Evolutionary conservation across 2,329 filamentous ascomycete genomes (phyloP).

Genomic region (Fusarium euwallaceae): DNA sequence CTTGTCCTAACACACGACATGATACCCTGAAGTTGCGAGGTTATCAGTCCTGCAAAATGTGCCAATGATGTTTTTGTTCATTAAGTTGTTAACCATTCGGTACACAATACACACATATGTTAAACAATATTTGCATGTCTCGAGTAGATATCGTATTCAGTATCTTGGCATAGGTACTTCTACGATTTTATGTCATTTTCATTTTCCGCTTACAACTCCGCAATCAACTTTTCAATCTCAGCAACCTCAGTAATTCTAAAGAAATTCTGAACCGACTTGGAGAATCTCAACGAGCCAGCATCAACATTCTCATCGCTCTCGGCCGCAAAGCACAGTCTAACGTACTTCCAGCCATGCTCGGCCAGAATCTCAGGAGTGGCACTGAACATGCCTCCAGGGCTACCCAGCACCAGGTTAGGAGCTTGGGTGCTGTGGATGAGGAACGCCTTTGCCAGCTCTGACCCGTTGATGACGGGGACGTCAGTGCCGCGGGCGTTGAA

Average conservation of each 20-base stretch:
- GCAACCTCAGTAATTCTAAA: slow-evolving; percentile 79
- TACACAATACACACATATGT: neutral
- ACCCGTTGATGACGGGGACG: slow-evolving; percentile 62
- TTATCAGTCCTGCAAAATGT: neutral
- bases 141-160: neutral
- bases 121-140: neutral
- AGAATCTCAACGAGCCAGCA: slow-evolving; percentile 72
- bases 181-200: neutral
- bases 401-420: slow-evolving; percentile 77
- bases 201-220: slow-evolving; percentile 45
- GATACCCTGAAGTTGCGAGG: neutral
- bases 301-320: slow-evolving; percentile 79
- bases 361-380: slow-evolving; percentile 71
- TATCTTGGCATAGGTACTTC: neutral
- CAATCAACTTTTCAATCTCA: slow-evolving; percentile 74
- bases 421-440: slow-evolving; percentile 79
- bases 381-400: slow-evolving; percentile 81
- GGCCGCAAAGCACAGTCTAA: slow-evolving; percentile 87
- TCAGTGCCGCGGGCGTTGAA: slow-evolving; percentile 53
- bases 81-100: neutral
- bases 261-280: slow-evolving; percentile 78
- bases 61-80: neutral
- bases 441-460: slow-evolving; percentile 72
- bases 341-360: slow-evolving; percentile 76
- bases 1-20: neutral